Evolutionary conservation across 495 filamentous ascomycete species (phyloP).

Genomic region (Alectoria sarmentosa): DNA sequence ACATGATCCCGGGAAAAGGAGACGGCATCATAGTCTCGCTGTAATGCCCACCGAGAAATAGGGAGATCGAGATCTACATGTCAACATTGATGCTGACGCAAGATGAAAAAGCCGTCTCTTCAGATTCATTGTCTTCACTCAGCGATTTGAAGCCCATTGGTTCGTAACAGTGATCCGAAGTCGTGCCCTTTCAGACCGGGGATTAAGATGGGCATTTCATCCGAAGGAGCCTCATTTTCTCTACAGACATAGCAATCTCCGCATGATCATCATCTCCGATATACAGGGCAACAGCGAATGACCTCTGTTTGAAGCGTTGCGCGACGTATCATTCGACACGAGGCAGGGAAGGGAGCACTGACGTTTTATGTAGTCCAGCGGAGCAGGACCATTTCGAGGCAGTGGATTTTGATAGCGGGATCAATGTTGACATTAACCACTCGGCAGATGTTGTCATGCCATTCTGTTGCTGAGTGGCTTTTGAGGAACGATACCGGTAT

Average conservation of each 20-base stretch:
- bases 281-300: conserved; percentile 13
- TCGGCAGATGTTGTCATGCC: conserved; percentile 5
- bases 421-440: background rate
- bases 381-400: conserved; percentile 10
- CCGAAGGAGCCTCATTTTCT: conserved; percentile 7
- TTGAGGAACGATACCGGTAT: conserved; percentile 20
- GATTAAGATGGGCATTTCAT: background rate
- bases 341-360: conserved; percentile 5
- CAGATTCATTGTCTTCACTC: background rate
- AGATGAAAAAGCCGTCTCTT: background rate
- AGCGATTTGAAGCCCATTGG: background rate
- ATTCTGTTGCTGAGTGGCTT: conserved; percentile 21
- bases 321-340: conserved; percentile 6
- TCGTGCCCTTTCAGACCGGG: background rate
- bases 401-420: conserved; percentile 15
- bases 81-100: background rate
- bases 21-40: background rate
- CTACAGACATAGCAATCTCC: background rate
- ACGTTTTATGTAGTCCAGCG: conserved; percentile 12
- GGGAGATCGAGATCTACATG: background rate
- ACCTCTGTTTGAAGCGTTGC: conserved; percentile 5
- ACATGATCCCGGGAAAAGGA: background rate
- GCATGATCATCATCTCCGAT: conserved; percentile 12
- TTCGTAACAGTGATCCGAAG: background rate
- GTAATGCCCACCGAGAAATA: background rate